Percentiles rank a stretch among this genome's conserved stretches.
Evolutionary conservation across 192 early-diverging fungal species (phyloP).

Genomic region (Helicostylum pulchrum): DNA sequence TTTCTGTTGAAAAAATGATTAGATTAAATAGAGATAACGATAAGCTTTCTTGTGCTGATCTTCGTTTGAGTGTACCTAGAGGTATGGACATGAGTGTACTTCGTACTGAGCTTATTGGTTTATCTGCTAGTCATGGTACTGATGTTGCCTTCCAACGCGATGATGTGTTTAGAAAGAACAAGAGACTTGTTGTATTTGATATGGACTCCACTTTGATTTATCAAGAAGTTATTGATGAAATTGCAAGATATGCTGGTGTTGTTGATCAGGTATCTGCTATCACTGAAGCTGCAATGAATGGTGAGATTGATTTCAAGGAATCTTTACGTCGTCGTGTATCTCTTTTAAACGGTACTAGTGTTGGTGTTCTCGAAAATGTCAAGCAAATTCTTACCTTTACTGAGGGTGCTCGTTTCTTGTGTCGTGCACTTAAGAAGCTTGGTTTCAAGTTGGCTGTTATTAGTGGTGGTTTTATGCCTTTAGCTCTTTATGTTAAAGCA

Average conservation of each 20-base stretch:
- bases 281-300: slow-evolving; percentile 95
- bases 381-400: slow-evolving; percentile 78
- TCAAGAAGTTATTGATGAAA: slow-evolving; percentile 99
- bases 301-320: slow-evolving; percentile 97
- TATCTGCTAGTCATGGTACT: slow-evolving; percentile 65
- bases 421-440: slow-evolving; percentile 82
- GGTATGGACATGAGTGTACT: slow-evolving; percentile 63
- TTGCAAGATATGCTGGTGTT: slow-evolving; percentile 88
- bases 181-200: slow-evolving; percentile 96
- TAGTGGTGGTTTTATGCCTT: slow-evolving; percentile 92
- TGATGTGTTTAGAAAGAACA: slow-evolving; percentile 84
- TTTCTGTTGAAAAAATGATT: slow-evolving; percentile 87
- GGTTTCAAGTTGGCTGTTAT: slow-evolving; percentile 97
- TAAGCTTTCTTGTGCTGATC: slow-evolving; percentile 74
- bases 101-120: slow-evolving; percentile 65
- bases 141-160: slow-evolving; percentile 88
- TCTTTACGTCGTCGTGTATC: slow-evolving; percentile 84
- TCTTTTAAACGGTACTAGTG: slow-evolving; percentile 83
- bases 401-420: slow-evolving; percentile 87
- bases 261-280: slow-evolving; percentile 89
- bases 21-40: slow-evolving; percentile 64
- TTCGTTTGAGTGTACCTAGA: slow-evolving; percentile 75
- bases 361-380: slow-evolving; percentile 76
- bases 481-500: slow-evolving; percentile 88
- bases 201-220: slow-evolving; percentile 99